Conservation (phyloP, 2,329 filamentous ascomycete species). For the Fonsecaea pugnacius region DNA sequence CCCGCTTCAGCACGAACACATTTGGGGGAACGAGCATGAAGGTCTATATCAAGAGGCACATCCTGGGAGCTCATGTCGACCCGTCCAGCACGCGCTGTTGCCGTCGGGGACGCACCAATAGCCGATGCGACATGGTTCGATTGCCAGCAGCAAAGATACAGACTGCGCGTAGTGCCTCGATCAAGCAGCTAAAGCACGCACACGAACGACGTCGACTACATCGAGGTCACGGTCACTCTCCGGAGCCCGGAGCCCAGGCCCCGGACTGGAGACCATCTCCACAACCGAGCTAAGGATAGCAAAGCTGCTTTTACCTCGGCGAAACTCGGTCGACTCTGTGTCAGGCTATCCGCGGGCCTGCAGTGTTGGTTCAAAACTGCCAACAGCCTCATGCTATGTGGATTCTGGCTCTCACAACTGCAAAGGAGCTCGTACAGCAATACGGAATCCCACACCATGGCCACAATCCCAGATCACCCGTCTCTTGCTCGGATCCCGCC, state of each 20-base stretch:
- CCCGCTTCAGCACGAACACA: background rate
- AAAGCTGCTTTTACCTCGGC: background rate
- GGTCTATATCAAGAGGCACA: slow-evolving; percentile 4
- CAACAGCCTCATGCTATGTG: slow-evolving; percentile 1
- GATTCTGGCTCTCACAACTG: background rate
- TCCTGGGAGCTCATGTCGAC: background rate
- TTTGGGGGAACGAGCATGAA: background rate
- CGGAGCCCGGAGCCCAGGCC: background rate
- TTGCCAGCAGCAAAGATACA: background rate
- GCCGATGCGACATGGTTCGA: background rate
- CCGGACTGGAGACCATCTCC: background rate
- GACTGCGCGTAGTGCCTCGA: background rate
- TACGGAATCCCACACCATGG: slow-evolving; percentile 1
- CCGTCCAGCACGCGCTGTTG: background rate
- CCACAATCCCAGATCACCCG: slow-evolving; percentile 12
- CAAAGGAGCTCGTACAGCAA: background rate
- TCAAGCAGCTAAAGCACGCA: background rate
- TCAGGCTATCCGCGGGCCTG: background rate
- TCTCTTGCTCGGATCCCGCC: slow-evolving; percentile 16
- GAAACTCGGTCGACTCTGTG: background rate
- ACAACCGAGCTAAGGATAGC: background rate
- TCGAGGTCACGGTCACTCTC: background rate
- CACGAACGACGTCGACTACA: background rate
- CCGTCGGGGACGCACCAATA: background rate
- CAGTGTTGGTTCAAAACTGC: background rate